Percentiles rank a stretch among this genome's conserved stretches.
These are phyloP conservation scores for Cercophora samala DNA, from an alignment of 495 filamentous ascomycete species.

Conservation along the genomic window DNA sequence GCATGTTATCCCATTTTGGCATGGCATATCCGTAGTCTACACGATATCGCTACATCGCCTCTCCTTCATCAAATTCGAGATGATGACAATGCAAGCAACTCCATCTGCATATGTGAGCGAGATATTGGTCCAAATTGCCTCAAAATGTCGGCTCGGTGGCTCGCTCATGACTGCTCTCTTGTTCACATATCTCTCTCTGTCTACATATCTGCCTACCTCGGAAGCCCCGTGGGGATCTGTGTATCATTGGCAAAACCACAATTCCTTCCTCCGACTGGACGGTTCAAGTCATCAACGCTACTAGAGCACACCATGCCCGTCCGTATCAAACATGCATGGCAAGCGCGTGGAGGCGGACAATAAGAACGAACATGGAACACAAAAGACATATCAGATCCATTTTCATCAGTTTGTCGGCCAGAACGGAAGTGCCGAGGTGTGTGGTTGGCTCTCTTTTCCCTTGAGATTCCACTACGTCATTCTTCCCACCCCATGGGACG, in stretches of 20 bases:
- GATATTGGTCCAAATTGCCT: neutral
- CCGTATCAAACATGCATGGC: constrained; percentile 3
- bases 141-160: neutral
- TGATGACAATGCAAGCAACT: neutral
- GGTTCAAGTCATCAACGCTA: constrained; percentile 8
- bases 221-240: neutral
- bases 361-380: neutral
- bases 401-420: constrained; percentile 14
- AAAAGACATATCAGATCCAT: neutral
- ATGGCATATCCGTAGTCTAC: neutral
- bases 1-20: neutral
- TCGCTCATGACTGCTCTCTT: neutral
- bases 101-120: neutral
- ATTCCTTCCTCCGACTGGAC: constrained; percentile 1
- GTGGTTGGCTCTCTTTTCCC: constrained; percentile 2
- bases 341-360: neutral
- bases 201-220: neutral
- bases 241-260: neutral
- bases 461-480: constrained; percentile 35
- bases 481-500: neutral
- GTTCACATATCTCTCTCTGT: neutral
- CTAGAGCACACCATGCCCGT: neutral
- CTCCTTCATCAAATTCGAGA: neutral
- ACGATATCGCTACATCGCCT: neutral
- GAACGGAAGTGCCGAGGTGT: constrained; percentile 32